Evolutionary conservation across 805 yeast genomes (phyloP).

Genomic region (Clavispora santaluciae): DNA sequence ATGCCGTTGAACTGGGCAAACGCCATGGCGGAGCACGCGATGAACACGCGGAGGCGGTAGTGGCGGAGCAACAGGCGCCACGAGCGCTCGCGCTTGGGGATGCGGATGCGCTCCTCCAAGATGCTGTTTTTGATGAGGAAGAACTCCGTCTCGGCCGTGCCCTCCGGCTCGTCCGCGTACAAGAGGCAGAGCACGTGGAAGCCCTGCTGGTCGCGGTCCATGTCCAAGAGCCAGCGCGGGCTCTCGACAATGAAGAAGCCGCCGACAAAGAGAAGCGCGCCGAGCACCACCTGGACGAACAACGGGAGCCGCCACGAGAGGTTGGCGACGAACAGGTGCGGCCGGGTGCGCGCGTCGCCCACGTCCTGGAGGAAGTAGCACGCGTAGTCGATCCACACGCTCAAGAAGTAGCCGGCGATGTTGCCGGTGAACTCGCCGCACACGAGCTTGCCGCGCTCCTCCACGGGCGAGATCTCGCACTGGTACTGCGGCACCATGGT

Average conservation of each 20-base stretch:
- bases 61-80: conserved; percentile 39
- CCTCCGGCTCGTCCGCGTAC: conserved; percentile 26
- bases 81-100: conserved; percentile 37
- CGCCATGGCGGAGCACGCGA: conserved; percentile 41
- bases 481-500: conserved; percentile 86
- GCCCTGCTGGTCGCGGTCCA: conserved; percentile 63
- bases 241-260: conserved; percentile 79
- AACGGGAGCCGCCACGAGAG: conserved; percentile 77
- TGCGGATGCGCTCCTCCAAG: conserved; percentile 30
- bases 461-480: conserved; percentile 83
- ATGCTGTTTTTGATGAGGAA: conserved; percentile 43
- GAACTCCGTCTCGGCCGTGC: conserved; percentile 39
- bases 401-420: conserved; percentile 71
- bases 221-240: conserved; percentile 85
- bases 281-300: conserved; percentile 70
- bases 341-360: conserved; percentile 34
- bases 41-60: conserved; percentile 32
- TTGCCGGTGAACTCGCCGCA: conserved; percentile 88
- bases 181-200: conserved; percentile 33
- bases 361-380: conserved; percentile 61
- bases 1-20: conserved; percentile 51
- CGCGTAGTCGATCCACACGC: conserved; percentile 84
- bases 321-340: conserved; percentile 33
- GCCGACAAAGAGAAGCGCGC: conserved; percentile 62
- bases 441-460: conserved; percentile 78